These are phyloP conservation scores for Fusarium metavorans DNA, from an alignment of 2,329 filamentous ascomycete species.

Conservation along the genomic window DNA sequence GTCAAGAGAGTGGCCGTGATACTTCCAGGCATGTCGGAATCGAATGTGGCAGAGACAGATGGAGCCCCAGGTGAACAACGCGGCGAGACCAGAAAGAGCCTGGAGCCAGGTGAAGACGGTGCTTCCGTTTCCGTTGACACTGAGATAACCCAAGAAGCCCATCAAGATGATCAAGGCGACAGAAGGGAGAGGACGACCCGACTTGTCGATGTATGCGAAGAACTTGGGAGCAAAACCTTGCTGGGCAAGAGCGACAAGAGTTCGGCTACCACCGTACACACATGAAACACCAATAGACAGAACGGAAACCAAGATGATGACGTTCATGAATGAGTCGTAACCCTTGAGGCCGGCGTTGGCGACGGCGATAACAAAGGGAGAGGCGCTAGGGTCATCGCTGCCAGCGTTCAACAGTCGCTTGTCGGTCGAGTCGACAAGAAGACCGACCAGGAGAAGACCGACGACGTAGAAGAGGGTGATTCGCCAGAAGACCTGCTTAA, in stretches of 20 bases:
- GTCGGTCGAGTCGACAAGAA: constrained; percentile 62
- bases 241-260: constrained; percentile 69
- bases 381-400: constrained; percentile 50
- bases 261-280: constrained; percentile 70
- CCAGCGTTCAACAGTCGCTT: constrained; percentile 62
- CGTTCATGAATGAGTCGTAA: constrained; percentile 69
- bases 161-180: constrained; percentile 61
- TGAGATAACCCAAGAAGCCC: constrained; percentile 64
- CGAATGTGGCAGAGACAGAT: constrained; percentile 78
- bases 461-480: constrained; percentile 68
- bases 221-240: constrained; percentile 69
- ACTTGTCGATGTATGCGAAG: constrained; percentile 68
- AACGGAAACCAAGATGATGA: constrained; percentile 69
- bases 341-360: constrained; percentile 64
- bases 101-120: constrained; percentile 75
- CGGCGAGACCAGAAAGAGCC: constrained; percentile 72
- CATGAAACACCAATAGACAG: constrained; percentile 69
- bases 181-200: constrained; percentile 66
- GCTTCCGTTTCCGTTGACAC: constrained; percentile 57
- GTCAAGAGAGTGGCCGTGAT: constrained; percentile 71
- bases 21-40: constrained; percentile 73
- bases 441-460: constrained; percentile 64
- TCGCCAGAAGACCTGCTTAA: constrained; percentile 80
- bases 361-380: constrained; percentile 70
- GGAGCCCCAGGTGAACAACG: constrained; percentile 77